phyloP scores from a whole-genome alignment of 1,284 basidiomycete species.

The Fomitopsis schrenkii region DNA sequence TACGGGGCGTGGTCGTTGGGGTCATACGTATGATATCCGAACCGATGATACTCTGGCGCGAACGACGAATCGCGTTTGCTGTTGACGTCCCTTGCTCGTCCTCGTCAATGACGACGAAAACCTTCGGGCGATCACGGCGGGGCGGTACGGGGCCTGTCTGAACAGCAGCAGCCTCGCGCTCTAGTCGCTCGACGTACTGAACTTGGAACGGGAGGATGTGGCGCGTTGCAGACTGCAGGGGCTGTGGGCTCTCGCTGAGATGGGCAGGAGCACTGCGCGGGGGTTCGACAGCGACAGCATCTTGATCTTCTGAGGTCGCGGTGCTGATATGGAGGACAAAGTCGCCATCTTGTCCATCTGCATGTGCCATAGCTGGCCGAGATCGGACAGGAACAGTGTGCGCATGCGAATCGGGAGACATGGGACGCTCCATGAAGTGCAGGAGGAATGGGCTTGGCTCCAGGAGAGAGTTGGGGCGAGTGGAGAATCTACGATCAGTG shows the following conservation, averaged over 20 bases:
- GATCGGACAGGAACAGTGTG: background rate
- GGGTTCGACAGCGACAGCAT: background rate
- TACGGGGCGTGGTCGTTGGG: conserved; percentile 5
- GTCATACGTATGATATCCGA: conserved; percentile 28
- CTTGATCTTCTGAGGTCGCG: background rate
- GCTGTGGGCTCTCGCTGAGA: background rate
- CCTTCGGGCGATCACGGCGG: conserved; percentile 13
- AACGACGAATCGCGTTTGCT: background rate
- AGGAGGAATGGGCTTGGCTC: conserved; percentile 4
- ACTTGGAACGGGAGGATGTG: conserved; percentile 21
- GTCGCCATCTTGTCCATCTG: background rate
- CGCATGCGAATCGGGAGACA: background rate
- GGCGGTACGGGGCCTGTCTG: conserved; percentile 14
- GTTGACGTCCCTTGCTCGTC: background rate
- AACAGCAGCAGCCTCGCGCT: conserved; percentile 8
- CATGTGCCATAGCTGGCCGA: background rate
- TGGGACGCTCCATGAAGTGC: conserved; percentile 2
- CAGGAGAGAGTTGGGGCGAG: conserved; percentile 1
- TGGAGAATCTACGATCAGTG: background rate
- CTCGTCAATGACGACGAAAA: conserved; percentile 17
- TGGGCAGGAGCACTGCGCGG: conserved; percentile 9
- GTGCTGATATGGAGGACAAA: background rate
- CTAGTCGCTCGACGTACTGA: conserved; percentile 14
- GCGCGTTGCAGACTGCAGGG: background rate
- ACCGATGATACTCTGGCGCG: conserved; percentile 21